Conservation (phyloP, 805 yeast genomes). For the Ogataea wickerhamii region DNA sequence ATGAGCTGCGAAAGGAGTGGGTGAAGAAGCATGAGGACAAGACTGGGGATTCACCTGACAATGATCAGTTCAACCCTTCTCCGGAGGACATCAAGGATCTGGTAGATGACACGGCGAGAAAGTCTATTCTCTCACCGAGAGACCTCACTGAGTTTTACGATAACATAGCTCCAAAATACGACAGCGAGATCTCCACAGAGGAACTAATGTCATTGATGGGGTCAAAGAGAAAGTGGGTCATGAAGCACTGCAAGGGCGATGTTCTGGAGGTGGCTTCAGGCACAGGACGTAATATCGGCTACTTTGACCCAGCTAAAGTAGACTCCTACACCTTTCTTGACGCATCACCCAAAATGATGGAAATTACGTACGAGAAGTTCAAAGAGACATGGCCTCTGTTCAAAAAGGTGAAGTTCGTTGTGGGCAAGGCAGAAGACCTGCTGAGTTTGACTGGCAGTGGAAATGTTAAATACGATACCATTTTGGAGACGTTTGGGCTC, state of each 20-base stretch:
- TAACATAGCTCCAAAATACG: slow-evolving; percentile 74
- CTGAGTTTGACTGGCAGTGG: slow-evolving; percentile 39
- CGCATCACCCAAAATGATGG: slow-evolving; percentile 82
- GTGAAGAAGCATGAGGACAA: slow-evolving; percentile 14
- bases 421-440: slow-evolving; percentile 84
- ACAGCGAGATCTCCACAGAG: slow-evolving; percentile 71
- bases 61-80: slow-evolving; percentile 31
- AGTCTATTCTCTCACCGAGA: slow-evolving; percentile 58
- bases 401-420: slow-evolving; percentile 77
- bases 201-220: slow-evolving; percentile 60
- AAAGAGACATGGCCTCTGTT: slow-evolving; percentile 61
- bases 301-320: slow-evolving; percentile 55
- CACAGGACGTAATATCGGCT: slow-evolving; percentile 88
- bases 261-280: slow-evolving; percentile 95
- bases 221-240: slow-evolving; percentile 70
- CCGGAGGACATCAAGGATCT: slow-evolving; percentile 31
- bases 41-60: slow-evolving; percentile 15
- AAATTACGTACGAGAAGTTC: slow-evolving; percentile 71
- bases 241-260: slow-evolving; percentile 79
- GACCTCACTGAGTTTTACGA: slow-evolving; percentile 84
- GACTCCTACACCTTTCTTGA: slow-evolving; percentile 82
- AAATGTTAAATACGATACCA: slow-evolving; percentile 75
- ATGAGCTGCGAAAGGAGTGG: slow-evolving; percentile 43
- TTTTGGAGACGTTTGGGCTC: slow-evolving; percentile 89
- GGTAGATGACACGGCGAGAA: slow-evolving; percentile 29